phyloP scores from a whole-genome alignment of 2,329 filamentous ascomycete species.

The Colletotrichum theobromicola region DNA sequence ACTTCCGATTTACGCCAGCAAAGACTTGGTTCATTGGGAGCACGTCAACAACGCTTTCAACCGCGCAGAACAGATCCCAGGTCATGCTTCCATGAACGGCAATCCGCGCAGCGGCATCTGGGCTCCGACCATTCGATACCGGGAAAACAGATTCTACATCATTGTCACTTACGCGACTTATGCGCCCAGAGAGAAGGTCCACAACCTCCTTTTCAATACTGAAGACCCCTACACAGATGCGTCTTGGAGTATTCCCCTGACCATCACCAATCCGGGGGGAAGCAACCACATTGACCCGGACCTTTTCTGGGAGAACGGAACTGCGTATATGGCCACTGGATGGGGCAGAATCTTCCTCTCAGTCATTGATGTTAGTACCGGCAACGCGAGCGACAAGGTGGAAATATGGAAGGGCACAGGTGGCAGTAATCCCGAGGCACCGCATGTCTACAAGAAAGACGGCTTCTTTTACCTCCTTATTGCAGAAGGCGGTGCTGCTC shows the following conservation, averaged over 20 bases:
- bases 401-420: neutral
- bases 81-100: conserved; percentile 29
- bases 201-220: neutral
- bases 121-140: conserved; percentile 40
- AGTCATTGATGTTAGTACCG: neutral
- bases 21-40: neutral
- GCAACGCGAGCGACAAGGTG: neutral
- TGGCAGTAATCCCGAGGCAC: conserved; percentile 37
- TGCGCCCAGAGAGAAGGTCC: neutral
- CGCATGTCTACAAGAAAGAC: conserved; percentile 48
- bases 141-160: neutral
- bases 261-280: neutral
- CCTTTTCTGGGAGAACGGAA: neutral
- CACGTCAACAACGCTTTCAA: conserved; percentile 36
- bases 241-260: neutral
- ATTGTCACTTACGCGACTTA: neutral
- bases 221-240: neutral
- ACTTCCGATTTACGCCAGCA: conserved; percentile 51
- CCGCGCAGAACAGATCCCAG: conserved; percentile 45
- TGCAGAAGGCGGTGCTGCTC: conserved; percentile 48
- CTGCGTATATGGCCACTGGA: neutral
- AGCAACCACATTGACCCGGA: neutral
- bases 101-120: conserved; percentile 45
- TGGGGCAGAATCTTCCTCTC: neutral
- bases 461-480: conserved; percentile 49